A percentile compares a stretch with the other conserved stretches of the same genome.
Evolutionary conservation across 805 yeast genomes (phyloP).

Genomic region (Starmera dryadoides): DNA sequence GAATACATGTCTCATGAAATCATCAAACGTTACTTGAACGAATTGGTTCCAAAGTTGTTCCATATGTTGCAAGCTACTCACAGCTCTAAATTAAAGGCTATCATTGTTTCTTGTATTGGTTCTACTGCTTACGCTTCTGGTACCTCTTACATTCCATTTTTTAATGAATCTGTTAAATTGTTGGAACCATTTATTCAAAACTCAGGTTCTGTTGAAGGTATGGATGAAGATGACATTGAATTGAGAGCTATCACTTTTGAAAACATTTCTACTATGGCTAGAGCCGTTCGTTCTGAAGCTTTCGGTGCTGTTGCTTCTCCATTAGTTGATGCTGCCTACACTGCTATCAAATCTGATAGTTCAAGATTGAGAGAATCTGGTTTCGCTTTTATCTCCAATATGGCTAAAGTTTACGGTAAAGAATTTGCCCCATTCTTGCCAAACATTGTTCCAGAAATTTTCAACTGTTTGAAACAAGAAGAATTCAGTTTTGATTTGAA

Average conservation of each 20-base stretch:
- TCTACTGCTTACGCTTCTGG: constrained; percentile 96
- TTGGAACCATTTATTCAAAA: constrained; percentile 77
- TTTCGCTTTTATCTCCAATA: constrained; percentile 83
- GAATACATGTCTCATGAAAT: constrained; percentile 89
- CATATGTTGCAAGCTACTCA: constrained; percentile 72
- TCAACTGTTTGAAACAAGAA: constrained; percentile 76
- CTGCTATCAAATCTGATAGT: constrained; percentile 67
- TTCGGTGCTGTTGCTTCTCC: constrained; percentile 85
- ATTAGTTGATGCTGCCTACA: constrained; percentile 80
- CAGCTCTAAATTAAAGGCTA: constrained; percentile 63
- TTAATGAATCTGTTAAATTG: constrained; percentile 69
- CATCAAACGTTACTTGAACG: constrained; percentile 72
- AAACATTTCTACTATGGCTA: constrained; percentile 88
- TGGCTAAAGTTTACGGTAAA: constrained; percentile 91
- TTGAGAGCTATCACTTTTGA: constrained; percentile 90
- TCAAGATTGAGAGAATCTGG: constrained; percentile 92
- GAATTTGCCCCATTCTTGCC: constrained; percentile 84
- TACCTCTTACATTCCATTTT: constrained; percentile 78
- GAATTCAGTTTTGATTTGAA: constrained; percentile 68
- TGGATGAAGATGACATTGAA: constrained; percentile 85
- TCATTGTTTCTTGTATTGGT: constrained; percentile 91
- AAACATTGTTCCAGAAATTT: constrained; percentile 75
- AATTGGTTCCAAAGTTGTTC: constrained; percentile 84
- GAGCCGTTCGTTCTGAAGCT: constrained; percentile 90
- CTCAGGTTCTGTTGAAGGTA: constrained; percentile 61